These are phyloP conservation scores for Panaeolus papilionaceus DNA, from an alignment of 768 basidiomycete genomes.

Conservation along the genomic window DNA sequence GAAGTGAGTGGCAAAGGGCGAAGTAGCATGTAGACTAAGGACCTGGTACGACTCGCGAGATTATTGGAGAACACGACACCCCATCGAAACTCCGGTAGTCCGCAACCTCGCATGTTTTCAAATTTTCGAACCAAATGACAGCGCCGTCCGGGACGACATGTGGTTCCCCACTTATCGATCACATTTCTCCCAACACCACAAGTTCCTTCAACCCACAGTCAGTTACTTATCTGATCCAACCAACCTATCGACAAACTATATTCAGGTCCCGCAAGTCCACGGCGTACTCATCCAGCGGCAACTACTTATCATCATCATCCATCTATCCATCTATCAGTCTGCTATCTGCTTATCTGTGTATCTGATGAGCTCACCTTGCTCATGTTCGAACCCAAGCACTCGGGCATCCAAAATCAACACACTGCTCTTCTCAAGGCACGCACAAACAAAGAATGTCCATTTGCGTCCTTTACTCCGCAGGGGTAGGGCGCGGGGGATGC, in stretches of 20 bases:
- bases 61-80: background rate
- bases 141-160: background rate
- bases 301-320: background rate
- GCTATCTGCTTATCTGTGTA: background rate
- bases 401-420: background rate
- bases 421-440: conserved; percentile 2
- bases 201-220: background rate
- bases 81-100: background rate
- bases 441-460: conserved; percentile 10
- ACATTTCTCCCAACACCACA: conserved; percentile 9
- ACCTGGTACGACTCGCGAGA: too few species aligned
- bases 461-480: conserved; percentile 6
- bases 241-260: background rate
- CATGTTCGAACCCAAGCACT: background rate
- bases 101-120: background rate
- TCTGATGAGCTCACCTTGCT: background rate
- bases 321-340: background rate
- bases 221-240: conserved; percentile 1
- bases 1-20: too few species aligned
- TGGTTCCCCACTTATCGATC: conserved; percentile 3
- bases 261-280: conserved; percentile 7
- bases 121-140: conserved; percentile 3
- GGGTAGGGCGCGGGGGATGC: background rate
- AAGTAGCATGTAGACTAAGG: too few species aligned
- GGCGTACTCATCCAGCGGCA: background rate